A percentile compares a stretch with the other conserved stretches of the same genome.
Evolutionary conservation across 2,329 filamentous ascomycete species (phyloP).

Genomic region (Aspergillus felis): DNA sequence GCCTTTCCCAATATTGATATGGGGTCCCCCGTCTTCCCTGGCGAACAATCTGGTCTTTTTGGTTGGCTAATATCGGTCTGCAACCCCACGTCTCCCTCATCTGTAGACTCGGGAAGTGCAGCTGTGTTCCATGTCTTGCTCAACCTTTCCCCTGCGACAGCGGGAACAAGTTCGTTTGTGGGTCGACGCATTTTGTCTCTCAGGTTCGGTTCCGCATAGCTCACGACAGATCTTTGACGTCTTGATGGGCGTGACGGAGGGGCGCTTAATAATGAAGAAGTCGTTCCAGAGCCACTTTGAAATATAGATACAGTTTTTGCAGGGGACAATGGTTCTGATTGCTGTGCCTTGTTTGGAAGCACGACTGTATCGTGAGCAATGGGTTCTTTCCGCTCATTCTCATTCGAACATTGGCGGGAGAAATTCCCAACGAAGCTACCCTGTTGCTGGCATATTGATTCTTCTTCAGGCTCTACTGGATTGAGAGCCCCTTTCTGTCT

Average conservation of each 20-base stretch:
- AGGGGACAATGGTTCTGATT: not conserved
- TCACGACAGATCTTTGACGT: slow-evolving; percentile 64
- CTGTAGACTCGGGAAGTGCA: slow-evolving; percentile 4
- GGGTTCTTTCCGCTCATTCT: not conserved
- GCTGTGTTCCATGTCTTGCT: slow-evolving; percentile 44
- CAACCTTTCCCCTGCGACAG: slow-evolving; percentile 56
- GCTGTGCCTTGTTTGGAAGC: not conserved
- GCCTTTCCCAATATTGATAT: slow-evolving; percentile 16
- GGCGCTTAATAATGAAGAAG: slow-evolving; percentile 41
- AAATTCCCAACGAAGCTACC: not conserved
- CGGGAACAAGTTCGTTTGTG: slow-evolving; percentile 70
- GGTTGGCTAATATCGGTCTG: not conserved
- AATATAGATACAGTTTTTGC: not conserved
- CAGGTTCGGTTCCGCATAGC: slow-evolving; percentile 78
- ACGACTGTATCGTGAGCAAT: not conserved
- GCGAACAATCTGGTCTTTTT: slow-evolving; percentile 10
- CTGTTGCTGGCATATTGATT: not conserved
- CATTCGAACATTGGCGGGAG: not conserved
- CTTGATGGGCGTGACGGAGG: slow-evolving; percentile 59
- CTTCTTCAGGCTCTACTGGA: not conserved
- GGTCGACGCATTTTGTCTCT: slow-evolving; percentile 80
- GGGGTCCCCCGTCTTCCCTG: slow-evolving; percentile 14
- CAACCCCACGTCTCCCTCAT: slow-evolving; percentile 9
- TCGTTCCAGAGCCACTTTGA: not conserved
- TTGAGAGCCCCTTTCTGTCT: not conserved